Base-by-base conservation (phyloP, 768 basidiomycete genomes). In the Russula brevipes region DNA sequence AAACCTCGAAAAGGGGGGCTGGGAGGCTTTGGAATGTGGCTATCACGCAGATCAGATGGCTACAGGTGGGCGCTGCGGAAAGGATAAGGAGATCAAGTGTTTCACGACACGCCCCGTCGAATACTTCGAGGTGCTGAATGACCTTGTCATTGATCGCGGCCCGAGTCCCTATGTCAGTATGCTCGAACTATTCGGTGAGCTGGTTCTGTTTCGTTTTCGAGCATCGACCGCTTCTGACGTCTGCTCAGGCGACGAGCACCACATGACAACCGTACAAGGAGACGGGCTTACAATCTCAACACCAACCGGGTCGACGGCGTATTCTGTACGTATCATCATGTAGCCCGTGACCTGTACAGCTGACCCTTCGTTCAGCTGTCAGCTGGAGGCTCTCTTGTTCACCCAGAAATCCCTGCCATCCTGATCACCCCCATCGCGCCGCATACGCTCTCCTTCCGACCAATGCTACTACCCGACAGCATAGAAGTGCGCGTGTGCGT, bases 401-500 rank as follows among this genome's bases (percentile, higher is more conserved):
- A 98, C 71, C 97, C 97, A 6, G 95, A 98, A 73, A 98, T 98
- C 46, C 97, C 97, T 0, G 92, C 97, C 1, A 81, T 99, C 60
- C 80, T 98, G 63, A 96, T 99, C 69, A 95, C 95, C 1, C 97
- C 97, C 5, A 95, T 99, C 65, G 98, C 96, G 72, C 97, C 97
- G 0, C 97, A 99, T 73, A 99, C 97, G 0, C 82, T 99, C 14
- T 98, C 95, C 33, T 99, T 99, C 82, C 85, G 97, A 49, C 97
- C 97, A 3, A 98, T 99, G 95, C 84, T 99, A 6, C 79, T 99
- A 30, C 97, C 97, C 7, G 97, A 99, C 72, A 95, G 89, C 71
- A 98, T 98, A 94, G 96, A 98, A 71, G 81, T 99, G 44, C 86
- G 97, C 4, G 92, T 99, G 39, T 98, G 96, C 69, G 97, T 99